Conservation (phyloP, 352 stramenopile genomes). For the Phytophthora nicotianae region DNA sequence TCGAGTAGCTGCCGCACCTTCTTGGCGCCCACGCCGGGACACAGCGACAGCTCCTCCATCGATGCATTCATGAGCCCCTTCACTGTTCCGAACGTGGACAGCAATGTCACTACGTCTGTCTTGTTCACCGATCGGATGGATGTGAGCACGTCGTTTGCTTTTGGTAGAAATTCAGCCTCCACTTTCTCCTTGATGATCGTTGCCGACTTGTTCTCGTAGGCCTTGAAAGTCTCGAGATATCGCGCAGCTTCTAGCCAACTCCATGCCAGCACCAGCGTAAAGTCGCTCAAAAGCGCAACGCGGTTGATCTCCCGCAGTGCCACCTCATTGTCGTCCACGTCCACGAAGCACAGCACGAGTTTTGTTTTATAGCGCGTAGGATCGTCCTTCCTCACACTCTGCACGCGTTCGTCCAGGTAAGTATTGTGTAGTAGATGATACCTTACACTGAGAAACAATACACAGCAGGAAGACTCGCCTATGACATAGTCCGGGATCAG, state of each 20-base stretch:
- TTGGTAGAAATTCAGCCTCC: constrained; percentile 89
- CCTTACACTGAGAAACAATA: constrained; percentile 91
- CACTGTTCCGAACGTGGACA: constrained; percentile 92
- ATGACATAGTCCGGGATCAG: constrained; percentile 96
- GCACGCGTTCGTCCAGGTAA: constrained; percentile 93
- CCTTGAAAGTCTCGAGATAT: constrained; percentile 97
- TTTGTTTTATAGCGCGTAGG: constrained; percentile 81
- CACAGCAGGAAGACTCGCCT: constrained; percentile 77
- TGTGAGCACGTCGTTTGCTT: constrained; percentile 92
- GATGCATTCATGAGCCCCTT: constrained; percentile 89
- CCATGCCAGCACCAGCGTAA: constrained; percentile 95
- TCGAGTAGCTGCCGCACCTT: constrained; percentile 94
- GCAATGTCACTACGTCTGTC: constrained; percentile 93
- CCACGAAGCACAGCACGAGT: constrained; percentile 95
- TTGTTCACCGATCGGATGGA: constrained; percentile 95
- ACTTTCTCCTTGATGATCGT: constrained; percentile 95
- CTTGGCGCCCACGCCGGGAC: constrained; percentile 93
- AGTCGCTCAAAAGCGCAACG: constrained; percentile 89
- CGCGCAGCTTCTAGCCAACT: constrained; percentile 93
- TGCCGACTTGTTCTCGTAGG: constrained; percentile 95
- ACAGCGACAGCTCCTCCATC: constrained; percentile 93
- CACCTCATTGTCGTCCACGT: constrained; percentile 95
- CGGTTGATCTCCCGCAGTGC: constrained; percentile 94
- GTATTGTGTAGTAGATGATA: constrained; percentile 89
- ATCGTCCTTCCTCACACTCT: constrained; percentile 86